Evolutionary conservation across 176 grass and related monocot species (phyloP), one percentile per base, ranked within the genome.

Genomic region (Phragmites australis): DNA sequence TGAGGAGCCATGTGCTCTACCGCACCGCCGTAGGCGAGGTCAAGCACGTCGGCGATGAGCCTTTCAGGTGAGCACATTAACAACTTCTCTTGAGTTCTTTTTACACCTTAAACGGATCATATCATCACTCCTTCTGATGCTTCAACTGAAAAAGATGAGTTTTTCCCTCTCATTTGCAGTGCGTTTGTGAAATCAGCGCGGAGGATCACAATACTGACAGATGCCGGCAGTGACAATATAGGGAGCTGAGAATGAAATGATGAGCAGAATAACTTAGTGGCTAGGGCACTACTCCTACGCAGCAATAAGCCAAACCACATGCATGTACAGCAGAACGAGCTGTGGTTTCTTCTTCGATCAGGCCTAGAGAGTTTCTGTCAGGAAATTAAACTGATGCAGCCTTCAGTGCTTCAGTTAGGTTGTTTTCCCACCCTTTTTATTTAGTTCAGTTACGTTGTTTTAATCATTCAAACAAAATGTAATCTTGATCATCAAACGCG

Each of bases 141-240:
- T 55, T 76, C 45, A 6, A 21, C 65, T 78, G 67, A 76, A 46
- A 57, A 7, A 16, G 17, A 0, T 27, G 9, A 29, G 2, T 10
- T 83, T 45, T 31, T n/a, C 6, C n/a, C 3, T 65, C 45, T 63
- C 25, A 63, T 83, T 65, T 82, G 74, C 86, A 99, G 96, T 25
- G 86, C 82, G 69, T 99, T 99, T 44, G 88, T 89, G 84, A 93
- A 91, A 80, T 89, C 92, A 6, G 89, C 90, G 46, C 62, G 88
- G 81, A 93, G 90, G 90, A 86, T 99, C 59, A 99, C 86, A 2
- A 93, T 99, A 75, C 79, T 88, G 80, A 63, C 79, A 23, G 92
- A 93, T 48, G 83, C 77, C 18, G 81, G 90, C 32, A 93, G 92
- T 29, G 82, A 89, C 84, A 93, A 82, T 74, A 25, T 78, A 26